Conservation (phyloP, 2,329 filamentous ascomycete species). For the Ceratocystis eucalypticola region DNA sequence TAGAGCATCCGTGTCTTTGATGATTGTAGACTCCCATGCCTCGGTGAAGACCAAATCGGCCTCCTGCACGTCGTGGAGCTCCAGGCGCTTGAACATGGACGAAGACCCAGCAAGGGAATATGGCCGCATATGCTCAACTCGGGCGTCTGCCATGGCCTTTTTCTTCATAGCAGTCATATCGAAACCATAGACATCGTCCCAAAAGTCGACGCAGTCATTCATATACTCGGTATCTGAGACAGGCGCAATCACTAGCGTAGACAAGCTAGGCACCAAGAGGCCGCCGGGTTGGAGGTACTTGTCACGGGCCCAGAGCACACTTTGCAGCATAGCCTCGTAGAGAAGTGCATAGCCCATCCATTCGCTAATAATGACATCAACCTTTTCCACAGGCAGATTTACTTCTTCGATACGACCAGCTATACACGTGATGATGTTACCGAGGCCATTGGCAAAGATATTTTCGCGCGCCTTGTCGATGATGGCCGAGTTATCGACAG, state of each 20-base stretch:
- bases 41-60: slow-evolving; percentile 65
- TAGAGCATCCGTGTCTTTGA: slow-evolving; percentile 32
- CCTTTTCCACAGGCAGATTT: slow-evolving; percentile 58
- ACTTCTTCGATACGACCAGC: slow-evolving; percentile 84
- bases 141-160: slow-evolving; percentile 67
- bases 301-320: slow-evolving; percentile 77
- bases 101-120: slow-evolving; percentile 46
- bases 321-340: slow-evolving; percentile 93
- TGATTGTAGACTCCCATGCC: slow-evolving; percentile 41
- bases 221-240: slow-evolving; percentile 66
- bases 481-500: slow-evolving; percentile 85
- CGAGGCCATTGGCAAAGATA: slow-evolving; percentile 65
- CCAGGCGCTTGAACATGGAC: slow-evolving; percentile 57
- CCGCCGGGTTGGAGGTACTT: slow-evolving; percentile 69
- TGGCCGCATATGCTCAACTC: slow-evolving; percentile 57
- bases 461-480: slow-evolving; percentile 78
- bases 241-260: slow-evolving; percentile 70
- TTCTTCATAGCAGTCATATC: slow-evolving; percentile 84
- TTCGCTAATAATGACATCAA: slow-evolving; percentile 91
- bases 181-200: slow-evolving; percentile 89
- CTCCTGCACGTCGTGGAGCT: slow-evolving; percentile 58
- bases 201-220: slow-evolving; percentile 66
- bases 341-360: slow-evolving; percentile 96
- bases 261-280: slow-evolving; percentile 75
- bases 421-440: slow-evolving; percentile 61